These are phyloP conservation scores for Scleromitrula shiraiana DNA, from an alignment of 2,329 filamentous ascomycete genomes.

Conservation along the genomic window DNA sequence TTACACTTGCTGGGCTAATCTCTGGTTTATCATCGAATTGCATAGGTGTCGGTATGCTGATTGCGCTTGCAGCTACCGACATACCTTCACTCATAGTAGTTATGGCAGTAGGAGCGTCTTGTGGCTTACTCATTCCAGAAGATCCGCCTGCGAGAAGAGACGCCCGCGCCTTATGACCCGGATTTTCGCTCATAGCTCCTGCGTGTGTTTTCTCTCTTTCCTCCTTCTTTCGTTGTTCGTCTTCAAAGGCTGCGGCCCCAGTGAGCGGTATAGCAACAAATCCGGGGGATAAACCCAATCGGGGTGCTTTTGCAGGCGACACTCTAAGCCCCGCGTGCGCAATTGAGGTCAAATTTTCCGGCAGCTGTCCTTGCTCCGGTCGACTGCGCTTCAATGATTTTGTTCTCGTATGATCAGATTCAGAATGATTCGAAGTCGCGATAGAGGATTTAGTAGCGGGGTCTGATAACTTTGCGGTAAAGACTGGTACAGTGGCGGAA, in stretches of 20 bases:
- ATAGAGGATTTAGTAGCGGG: constrained; percentile 15
- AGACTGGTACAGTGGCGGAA: constrained; percentile 18
- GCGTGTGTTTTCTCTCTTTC: constrained; percentile 35
- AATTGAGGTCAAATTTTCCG: constrained; percentile 20
- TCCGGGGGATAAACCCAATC: constrained; percentile 29
- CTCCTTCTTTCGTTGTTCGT: constrained; percentile 43
- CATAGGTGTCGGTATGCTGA: constrained; percentile 25
- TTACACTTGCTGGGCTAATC: constrained; percentile 28
- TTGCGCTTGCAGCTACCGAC: constrained; percentile 24
- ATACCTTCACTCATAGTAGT: constrained; percentile 27
- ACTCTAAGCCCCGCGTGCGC: constrained; percentile 24
- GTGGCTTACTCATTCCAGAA: constrained; percentile 48
- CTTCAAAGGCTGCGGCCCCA: constrained; percentile 46
- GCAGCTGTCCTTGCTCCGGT: constrained; percentile 20
- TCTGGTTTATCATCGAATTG: constrained; percentile 26
- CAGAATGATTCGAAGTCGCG: constrained; percentile 10
- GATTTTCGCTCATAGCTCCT: constrained; percentile 42
- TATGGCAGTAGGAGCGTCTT: constrained; percentile 37
- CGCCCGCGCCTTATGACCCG: constrained; percentile 44
- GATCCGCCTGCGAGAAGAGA: constrained; percentile 47
- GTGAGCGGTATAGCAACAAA: constrained; percentile 38
- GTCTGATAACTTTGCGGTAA: constrained; percentile 20
- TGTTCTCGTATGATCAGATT: constrained; percentile 17
- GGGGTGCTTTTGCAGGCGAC: constrained; percentile 28
- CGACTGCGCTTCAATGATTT: constrained; percentile 28